Base-by-base conservation (phyloP, 2,329 filamentous ascomycete genomes). In the Aulographum hederae region DNA sequence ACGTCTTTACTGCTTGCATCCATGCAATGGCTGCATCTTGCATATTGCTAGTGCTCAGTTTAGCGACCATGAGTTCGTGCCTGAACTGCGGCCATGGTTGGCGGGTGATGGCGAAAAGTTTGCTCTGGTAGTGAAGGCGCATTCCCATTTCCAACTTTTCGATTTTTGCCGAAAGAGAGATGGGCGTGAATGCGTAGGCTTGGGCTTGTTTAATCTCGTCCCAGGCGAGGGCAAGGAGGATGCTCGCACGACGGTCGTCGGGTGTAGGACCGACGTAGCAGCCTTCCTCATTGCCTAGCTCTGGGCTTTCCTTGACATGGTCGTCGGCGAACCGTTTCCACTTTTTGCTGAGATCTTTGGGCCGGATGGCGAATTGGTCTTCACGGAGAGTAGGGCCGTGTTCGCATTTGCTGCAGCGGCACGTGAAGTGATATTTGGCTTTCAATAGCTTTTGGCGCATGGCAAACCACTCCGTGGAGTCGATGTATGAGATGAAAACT, bases 401-500 rank as follows among this genome's bases (percentile, higher is more conserved):
- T 43, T 18, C 35, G 40, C 69, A 74, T 45, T 63, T 64, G 4
- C 43, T 37, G 41, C 71, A 76, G 26, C 44, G 43, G 48, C 71
- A 76, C 11, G 48, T 51, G 47, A 76, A 76, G 45, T 63, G 68
- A 52, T 71, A 76, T 18, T 63, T 57, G 16, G 56, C 48, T 29
- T 50, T 48, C 2, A 76, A 56, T 40, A 71, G 63, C 2, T 47
- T 47, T 38, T 62, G 64, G 3, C 71, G 63, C n/a, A 54, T 51
- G 6, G 50, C 40, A 17, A 55, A 58, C 0, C 67, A 60, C 25
- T 62, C 59, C 1, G 63, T 69, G 21, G 54, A 54, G 41, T 76
- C 71, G 37, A 72, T 56, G 43, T 77, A 77, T 3, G 68, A 66
- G 36, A 74, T 67, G 40, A 60, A 66, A 18, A 76, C 56, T 43